A percentile compares a stretch with the other conserved stretches of the same genome.
Evolutionary conservation across 805 yeast species (phyloP).

Genomic region (Ogataea methylovora): DNA sequence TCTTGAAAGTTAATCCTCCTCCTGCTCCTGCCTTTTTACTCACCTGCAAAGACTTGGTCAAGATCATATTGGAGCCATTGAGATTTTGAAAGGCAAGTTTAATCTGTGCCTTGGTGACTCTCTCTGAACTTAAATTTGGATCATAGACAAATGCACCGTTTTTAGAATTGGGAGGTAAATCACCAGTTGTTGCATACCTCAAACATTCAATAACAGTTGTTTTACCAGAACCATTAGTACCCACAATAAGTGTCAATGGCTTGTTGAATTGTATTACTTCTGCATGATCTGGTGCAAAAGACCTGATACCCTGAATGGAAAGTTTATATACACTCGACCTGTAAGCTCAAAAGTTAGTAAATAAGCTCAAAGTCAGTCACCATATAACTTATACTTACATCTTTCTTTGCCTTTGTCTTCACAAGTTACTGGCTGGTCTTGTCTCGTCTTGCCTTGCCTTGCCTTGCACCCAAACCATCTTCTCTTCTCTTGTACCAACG

Average conservation of each 20-base stretch:
- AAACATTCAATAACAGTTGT: slow-evolving; percentile 94
- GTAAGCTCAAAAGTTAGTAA: no score
- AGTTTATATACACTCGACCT: slow-evolving; percentile 47
- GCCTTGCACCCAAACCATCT: no score
- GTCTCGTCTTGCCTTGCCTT: no score
- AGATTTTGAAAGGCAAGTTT: slow-evolving; percentile 77
- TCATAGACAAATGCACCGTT: slow-evolving; percentile 97
- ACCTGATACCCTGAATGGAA: slow-evolving; percentile 81
- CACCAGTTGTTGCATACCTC: slow-evolving; percentile 92
- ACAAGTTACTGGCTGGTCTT: neutral
- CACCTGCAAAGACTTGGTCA: slow-evolving; percentile 79
- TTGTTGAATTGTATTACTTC: slow-evolving; percentile 85
- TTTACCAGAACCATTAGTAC: slow-evolving; percentile 94
- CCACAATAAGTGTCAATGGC: slow-evolving; percentile 91
- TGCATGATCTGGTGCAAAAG: slow-evolving; percentile 77
- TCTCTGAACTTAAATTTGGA: slow-evolving; percentile 71
- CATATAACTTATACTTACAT: no score
- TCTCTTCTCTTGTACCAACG: no score
- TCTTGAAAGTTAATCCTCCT: slow-evolving; percentile 64
- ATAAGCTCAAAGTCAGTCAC: no score
- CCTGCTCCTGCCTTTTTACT: slow-evolving; percentile 45
- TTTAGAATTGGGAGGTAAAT: slow-evolving; percentile 88
- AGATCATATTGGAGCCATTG: slow-evolving; percentile 70
- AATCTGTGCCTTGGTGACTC: slow-evolving; percentile 81
- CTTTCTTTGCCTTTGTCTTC: neutral